Conservation (phyloP, 1,139 yeast species). For the Saccharomycopsis hybrid region DNA sequence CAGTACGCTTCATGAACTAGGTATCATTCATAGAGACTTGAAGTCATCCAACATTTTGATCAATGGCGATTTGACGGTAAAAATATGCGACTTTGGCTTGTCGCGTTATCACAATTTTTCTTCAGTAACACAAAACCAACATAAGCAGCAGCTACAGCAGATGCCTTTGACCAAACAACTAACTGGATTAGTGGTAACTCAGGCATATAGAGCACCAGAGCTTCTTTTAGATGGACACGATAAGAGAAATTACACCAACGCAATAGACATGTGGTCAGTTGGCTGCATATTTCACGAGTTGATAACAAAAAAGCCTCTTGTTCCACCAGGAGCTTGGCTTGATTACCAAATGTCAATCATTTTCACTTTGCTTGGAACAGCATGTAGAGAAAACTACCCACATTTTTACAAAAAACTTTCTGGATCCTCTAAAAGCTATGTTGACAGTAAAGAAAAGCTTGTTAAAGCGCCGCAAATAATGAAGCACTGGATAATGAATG, state of each 20-base stretch:
- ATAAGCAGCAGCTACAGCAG: not conserved
- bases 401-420: no score
- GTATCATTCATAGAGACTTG: conserved; percentile 19
- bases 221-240: not conserved
- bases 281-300: conserved; percentile 2
- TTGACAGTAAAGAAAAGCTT: no score
- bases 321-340: no score
- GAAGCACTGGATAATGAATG: no score
- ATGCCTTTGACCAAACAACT: not conserved
- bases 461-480: no score
- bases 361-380: no score
- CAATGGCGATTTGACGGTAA: conserved; percentile 29
- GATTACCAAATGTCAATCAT: no score
- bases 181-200: conserved; percentile 1
- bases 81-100: conserved; percentile 9
- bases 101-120: conserved; percentile 3
- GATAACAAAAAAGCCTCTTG: no score
- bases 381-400: no score
- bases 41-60: conserved; percentile 51
- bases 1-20: conserved; percentile 9
- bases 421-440: no score
- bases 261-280: conserved; percentile 9
- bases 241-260: not conserved
- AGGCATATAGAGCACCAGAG: conserved; percentile 8
- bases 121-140: not conserved